Conservation (phyloP, 768 basidiomycete genomes). For the Russula abietina region DNA sequence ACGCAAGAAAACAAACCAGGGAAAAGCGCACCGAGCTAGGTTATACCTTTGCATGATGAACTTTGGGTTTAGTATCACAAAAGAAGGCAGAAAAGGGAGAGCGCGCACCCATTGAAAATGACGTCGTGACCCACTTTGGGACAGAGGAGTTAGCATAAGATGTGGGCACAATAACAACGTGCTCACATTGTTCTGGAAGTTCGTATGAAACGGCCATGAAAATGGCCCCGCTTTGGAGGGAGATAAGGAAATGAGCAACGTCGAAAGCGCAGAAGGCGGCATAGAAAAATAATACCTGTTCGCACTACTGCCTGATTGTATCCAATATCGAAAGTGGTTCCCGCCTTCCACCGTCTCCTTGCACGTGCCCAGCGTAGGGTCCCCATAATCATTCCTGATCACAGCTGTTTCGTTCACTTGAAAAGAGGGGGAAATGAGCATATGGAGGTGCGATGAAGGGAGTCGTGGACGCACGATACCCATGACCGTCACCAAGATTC, state of each 20-base stretch:
- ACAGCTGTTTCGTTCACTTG: slow-evolving; percentile 76
- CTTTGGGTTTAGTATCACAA: slow-evolving; percentile 6
- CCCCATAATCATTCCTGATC: slow-evolving; percentile 81
- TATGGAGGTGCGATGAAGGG: not conserved
- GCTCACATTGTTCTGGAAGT: slow-evolving; percentile 51
- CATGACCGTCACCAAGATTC: slow-evolving; percentile 79
- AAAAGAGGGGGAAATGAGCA: not conserved
- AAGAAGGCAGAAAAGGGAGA: slow-evolving; percentile 1
- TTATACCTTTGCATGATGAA: slow-evolving; percentile 49
- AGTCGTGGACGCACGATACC: slow-evolving; percentile 44
- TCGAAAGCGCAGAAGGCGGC: not conserved
- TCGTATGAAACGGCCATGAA: slow-evolving; percentile 77
- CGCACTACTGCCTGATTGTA: slow-evolving; percentile 58
- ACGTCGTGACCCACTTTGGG: slow-evolving; percentile 60
- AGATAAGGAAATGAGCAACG: not conserved
- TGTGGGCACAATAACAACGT: not conserved
- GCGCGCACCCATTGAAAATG: slow-evolving; percentile 54
- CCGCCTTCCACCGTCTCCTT: slow-evolving; percentile 82
- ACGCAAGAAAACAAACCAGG: not conserved
- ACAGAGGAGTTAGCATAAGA: not conserved
- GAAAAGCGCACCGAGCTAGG: slow-evolving; percentile 52
- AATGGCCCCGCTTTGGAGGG: slow-evolving; percentile 49
- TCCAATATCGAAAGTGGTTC: slow-evolving; percentile 85
- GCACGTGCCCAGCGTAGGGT: slow-evolving; percentile 78
- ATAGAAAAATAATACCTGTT: slow-evolving; percentile 44